Evolutionary conservation across 257 asterid species (phyloP).

Genomic region (Nicotiana paniculata): DNA sequence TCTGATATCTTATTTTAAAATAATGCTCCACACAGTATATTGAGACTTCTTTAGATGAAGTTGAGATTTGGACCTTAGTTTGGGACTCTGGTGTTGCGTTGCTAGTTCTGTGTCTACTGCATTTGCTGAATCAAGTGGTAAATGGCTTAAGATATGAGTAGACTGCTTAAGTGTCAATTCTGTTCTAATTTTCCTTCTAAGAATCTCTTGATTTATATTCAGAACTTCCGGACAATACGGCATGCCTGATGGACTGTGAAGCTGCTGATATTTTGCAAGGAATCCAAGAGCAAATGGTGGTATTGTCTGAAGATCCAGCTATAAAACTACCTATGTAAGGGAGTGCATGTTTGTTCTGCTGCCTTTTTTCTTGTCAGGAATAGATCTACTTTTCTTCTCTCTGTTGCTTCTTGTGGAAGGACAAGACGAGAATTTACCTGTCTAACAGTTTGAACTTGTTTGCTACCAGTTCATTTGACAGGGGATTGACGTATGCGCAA

Average conservation of each 20-base stretch:
- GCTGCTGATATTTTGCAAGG: constrained; percentile 72
- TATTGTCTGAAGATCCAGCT: constrained; percentile 68
- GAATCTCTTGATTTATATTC: constrained; percentile 25
- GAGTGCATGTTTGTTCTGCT: constrained; percentile 14
- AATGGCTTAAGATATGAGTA: neutral
- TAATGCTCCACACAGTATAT: neutral
- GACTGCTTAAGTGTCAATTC: neutral
- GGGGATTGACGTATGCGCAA: constrained; percentile 69
- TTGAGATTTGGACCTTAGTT: neutral
- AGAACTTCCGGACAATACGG: constrained; percentile 54
- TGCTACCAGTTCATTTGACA: constrained; percentile 64
- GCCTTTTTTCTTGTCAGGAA: constrained; percentile 2
- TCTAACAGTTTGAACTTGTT: constrained; percentile 7
- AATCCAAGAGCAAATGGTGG: constrained; percentile 71
- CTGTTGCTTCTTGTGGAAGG: neutral
- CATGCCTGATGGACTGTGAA: constrained; percentile 86
- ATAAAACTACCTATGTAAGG: constrained; percentile 80
- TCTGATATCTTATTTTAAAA: neutral
- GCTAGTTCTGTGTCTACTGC: neutral
- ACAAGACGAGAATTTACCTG: neutral
- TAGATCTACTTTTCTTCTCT: neutral
- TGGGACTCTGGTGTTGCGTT: neutral
- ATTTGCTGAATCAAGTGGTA: neutral
- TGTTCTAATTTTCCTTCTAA: constrained; percentile 12
- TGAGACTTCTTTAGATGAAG: neutral